Conservation (phyloP, 2,329 filamentous ascomycete species). For the Ophiostoma himal-ulmi region DNA sequence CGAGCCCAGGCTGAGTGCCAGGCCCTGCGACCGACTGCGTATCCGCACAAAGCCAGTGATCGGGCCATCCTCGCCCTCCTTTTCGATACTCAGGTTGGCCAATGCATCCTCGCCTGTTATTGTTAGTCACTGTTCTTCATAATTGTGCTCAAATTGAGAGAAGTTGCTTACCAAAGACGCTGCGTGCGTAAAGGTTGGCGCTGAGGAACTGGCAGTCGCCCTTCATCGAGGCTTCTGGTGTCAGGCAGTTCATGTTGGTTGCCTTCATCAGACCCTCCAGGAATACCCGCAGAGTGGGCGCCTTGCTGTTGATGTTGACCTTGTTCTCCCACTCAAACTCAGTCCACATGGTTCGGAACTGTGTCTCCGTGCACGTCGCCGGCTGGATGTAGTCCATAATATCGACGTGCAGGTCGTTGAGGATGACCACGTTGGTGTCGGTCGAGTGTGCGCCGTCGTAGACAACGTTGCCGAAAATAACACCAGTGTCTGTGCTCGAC, state of each 20-base stretch:
- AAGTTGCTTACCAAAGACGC: slow-evolving; percentile 82
- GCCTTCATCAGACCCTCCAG: slow-evolving; percentile 90
- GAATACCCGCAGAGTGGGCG: slow-evolving; percentile 85
- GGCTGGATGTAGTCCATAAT: slow-evolving; percentile 99
- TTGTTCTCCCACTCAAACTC: slow-evolving; percentile 99
- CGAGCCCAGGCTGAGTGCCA: slow-evolving; percentile 87
- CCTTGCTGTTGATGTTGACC: slow-evolving; percentile 99
- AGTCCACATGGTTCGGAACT: slow-evolving; percentile 99
- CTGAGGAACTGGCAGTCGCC: slow-evolving; percentile 97
- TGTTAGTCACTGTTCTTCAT: neutral
- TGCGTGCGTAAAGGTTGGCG: slow-evolving; percentile 91
- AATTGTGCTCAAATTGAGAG: neutral
- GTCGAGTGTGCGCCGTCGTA: slow-evolving; percentile 91
- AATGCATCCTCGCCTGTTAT: slow-evolving; percentile 86
- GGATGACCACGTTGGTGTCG: slow-evolving; percentile 92
- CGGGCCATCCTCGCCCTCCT: slow-evolving; percentile 89
- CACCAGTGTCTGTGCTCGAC: slow-evolving; percentile 84
- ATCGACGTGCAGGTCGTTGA: slow-evolving; percentile 96
- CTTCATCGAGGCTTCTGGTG: slow-evolving; percentile 91
- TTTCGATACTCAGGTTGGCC: slow-evolving; percentile 95
- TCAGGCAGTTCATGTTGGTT: slow-evolving; percentile 98
- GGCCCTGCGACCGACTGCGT: slow-evolving; percentile 89
- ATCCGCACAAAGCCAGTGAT: slow-evolving; percentile 98
- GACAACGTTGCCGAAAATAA: slow-evolving; percentile 97
- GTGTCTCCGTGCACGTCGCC: slow-evolving; percentile 90